Base-by-base conservation (phyloP, 1,284 basidiomycete species). In the Filobasidium uniguttulatum region DNA sequence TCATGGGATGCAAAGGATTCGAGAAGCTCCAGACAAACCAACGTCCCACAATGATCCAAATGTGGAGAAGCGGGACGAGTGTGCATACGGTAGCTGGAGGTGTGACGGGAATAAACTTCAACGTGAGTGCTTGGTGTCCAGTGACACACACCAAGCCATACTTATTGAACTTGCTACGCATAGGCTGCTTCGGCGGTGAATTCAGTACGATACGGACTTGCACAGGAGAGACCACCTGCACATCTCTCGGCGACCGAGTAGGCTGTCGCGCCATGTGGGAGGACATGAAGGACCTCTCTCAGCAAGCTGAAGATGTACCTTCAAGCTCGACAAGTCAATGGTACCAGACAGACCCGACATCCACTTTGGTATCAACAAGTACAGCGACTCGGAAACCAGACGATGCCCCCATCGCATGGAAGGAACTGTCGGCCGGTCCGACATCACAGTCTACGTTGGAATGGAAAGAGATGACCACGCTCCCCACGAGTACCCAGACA, bases 181-280 rank as follows among this genome's bases (percentile, higher is more conserved):
- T 28, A 57, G 61, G 57, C 20, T 64, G 62, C 47, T 60, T 56
- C 33, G 55, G 57, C 41, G 57, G 58, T 29, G 48, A 51, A 15
- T 65, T 62, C 61, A 55, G 57, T 33, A 54, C 55, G 23, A 52
- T 65, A 15, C 48, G 47, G 22, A 59, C 56, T 22, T 66, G 64
- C 48, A 59, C 62, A 9, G 60, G 62, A 5, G 56, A 57, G n/a
- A n/a, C n/a, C n/a, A n/a, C n/a, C n/a, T n/a, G n/a, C n/a, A 25
- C 56, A 61, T 36, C 54, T 62, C 22, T 66, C 62, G 57, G 60
- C 62, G n/a, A 58, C 59, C 38, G 53, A 56, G 8, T 35, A 48
- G 1, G 48, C 49, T n/a, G 54, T 56, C 2, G 57, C 56, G 9
- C 62, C 62, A 22, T 66, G 64, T 52, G 53, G 62, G 23, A 64